These are phyloP conservation scores for Adenanthera pavonina DNA, from an alignment of 306 rosid species.

Conservation along the genomic window DNA sequence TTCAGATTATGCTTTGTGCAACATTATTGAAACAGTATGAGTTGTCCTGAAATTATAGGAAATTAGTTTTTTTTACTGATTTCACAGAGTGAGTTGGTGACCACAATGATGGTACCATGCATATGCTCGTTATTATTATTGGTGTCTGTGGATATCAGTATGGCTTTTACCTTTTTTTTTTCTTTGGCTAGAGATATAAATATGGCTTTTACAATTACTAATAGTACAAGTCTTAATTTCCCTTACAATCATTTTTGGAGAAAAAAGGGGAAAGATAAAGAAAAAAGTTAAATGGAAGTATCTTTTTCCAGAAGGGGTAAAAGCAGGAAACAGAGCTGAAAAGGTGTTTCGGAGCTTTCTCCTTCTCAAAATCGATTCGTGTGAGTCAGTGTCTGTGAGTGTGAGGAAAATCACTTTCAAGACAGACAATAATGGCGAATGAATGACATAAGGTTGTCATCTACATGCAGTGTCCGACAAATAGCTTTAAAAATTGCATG, in stretches of 20 bases:
- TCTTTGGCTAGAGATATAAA: no score
- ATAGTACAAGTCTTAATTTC: neutral
- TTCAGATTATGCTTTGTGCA: no score
- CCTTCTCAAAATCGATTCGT: neutral
- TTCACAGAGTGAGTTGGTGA: neutral
- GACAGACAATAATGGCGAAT: neutral
- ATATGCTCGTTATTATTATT: neutral
- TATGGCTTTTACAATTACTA: no score
- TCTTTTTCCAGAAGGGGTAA: neutral
- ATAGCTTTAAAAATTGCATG: no score
- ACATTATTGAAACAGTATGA: no score
- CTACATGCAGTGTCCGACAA: neutral
- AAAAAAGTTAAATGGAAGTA: neutral
- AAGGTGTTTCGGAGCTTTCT: neutral
- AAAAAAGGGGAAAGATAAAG: neutral
- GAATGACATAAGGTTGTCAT: neutral
- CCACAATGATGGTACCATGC: conserved; percentile 37
- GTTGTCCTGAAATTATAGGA: no score
- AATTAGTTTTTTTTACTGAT: no score
- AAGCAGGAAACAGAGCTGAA: neutral
- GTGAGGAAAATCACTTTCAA: neutral
- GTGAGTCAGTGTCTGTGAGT: neutral
- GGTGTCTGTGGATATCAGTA: neutral
- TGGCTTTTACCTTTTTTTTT: neutral
- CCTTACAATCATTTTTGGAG: neutral